Base-by-base conservation (phyloP, 2,329 filamentous ascomycete genomes). In the Arthrobotrys sphaeroides region DNA sequence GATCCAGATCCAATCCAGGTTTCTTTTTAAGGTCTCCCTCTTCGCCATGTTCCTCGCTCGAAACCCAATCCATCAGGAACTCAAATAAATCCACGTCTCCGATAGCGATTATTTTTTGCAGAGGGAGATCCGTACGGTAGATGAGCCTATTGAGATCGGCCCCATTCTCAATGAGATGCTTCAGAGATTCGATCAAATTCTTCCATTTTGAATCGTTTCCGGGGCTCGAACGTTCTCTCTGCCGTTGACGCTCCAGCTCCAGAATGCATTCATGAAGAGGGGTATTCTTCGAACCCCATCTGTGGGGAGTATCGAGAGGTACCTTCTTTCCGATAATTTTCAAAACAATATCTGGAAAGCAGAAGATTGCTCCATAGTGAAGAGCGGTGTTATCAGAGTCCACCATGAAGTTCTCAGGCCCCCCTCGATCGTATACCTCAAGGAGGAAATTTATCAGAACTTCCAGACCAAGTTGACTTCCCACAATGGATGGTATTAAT, bases 371-470 rank as follows among this genome's bases (percentile, higher is more conserved):
- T 33, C n/a, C 18, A 2, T 33, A 20, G 10, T 70, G 66, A 18
- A 62, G 31, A 22, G 40, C 9, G 3, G 42, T 43, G 36, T 33
- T 40, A 4, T 24, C 18, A 2, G 16, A 12, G 12, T 2, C n/a
- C 28, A 20, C 9, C n/a, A 49, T 9, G 16, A 9, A 6, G 2
- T 31, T 53, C 16, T 55, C 20, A 18, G 60, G 42, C 16, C 28
- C n/a, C 5, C 55, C 22, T 2, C 55, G 20, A 13, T 42, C 38
- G 4, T 42, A 20, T 13, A 51, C 33, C 10, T 62, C 47, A n/a
- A 70, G 33, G 2, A 70, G 6, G 26, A 61, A 62, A 24, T 61
- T 55, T 16, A 70, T 26, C 9, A 43, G 61, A n/a, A 64, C 26
- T 3, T 53, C 45, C 24, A 45, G 26, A 6, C 55, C 47, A 16